Evolutionary conservation across 495 filamentous ascomycete species (phyloP).

Genomic region (Xylaria palmicola): DNA sequence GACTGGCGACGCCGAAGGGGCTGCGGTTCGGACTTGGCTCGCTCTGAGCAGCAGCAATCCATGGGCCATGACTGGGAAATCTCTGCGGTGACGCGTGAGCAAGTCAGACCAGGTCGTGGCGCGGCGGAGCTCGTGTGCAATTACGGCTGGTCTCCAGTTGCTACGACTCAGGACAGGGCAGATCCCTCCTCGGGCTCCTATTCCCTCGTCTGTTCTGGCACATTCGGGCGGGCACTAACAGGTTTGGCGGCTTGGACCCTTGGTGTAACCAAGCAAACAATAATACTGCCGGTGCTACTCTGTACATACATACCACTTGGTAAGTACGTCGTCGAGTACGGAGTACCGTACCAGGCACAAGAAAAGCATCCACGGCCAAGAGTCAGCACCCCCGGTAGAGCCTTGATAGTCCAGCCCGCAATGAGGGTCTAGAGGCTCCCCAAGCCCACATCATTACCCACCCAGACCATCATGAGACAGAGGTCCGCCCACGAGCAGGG

Average conservation of each 20-base stretch:
- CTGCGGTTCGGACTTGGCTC: neutral
- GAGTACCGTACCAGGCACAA: too few species aligned
- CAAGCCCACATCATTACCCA: conserved; percentile 6
- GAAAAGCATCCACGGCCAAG: conserved; percentile 7
- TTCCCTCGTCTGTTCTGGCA: neutral
- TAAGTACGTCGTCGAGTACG: too few species aligned
- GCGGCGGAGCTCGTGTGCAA: conserved; percentile 11
- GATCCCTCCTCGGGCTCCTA: conserved; percentile 2
- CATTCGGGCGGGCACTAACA: neutral
- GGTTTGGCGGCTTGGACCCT: too few species aligned
- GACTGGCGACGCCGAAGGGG: neutral
- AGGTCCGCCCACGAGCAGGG: neutral
- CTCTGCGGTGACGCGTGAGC: conserved; percentile 17
- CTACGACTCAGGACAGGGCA: conserved; percentile 10
- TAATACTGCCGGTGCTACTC: too few species aligned
- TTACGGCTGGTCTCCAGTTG: neutral
- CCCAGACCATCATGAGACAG: conserved; percentile 9
- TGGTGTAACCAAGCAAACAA: too few species aligned
- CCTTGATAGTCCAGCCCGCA: conserved; percentile 1
- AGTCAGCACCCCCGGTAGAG: neutral
- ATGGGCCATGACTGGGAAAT: conserved; percentile 12
- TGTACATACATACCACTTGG: too few species aligned
- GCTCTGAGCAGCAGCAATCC: conserved; percentile 9
- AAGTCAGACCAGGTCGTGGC: conserved; percentile 9
- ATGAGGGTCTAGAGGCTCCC: conserved; percentile 9